These are phyloP conservation scores for Salinomyces thailandicus DNA, from an alignment of 2,329 filamentous ascomycete genomes.

Conservation along the genomic window DNA sequence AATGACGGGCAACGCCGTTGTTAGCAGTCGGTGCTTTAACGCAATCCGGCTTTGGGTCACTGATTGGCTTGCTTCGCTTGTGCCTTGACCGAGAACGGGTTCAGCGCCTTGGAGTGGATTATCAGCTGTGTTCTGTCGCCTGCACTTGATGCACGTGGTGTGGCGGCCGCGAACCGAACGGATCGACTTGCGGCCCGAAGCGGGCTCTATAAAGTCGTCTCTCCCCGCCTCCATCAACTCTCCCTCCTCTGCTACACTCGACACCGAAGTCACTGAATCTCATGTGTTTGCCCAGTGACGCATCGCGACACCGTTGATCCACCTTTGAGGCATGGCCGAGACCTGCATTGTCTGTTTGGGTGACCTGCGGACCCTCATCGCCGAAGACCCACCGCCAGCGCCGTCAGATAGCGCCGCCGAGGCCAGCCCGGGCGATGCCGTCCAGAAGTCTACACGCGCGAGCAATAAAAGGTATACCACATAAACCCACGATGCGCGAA, in stretches of 20 bases:
- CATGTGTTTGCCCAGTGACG: neutral
- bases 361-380: constrained; percentile 52
- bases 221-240: constrained; percentile 1
- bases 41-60: too few relatives aligned
- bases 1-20: too few relatives aligned
- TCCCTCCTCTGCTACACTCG: constrained; percentile 1
- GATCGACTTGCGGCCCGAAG: neutral
- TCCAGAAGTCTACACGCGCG: constrained; percentile 16
- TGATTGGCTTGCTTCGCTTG: too few relatives aligned
- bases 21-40: too few relatives aligned
- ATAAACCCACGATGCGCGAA: constrained; percentile 13
- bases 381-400: constrained; percentile 34
- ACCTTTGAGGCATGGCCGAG: constrained; percentile 46
- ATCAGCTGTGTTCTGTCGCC: too few relatives aligned
- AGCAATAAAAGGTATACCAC: constrained; percentile 25
- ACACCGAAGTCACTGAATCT: neutral
- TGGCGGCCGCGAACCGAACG: too few relatives aligned
- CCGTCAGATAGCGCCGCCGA: constrained; percentile 14
- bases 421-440: constrained; percentile 15
- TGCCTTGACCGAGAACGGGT: too few relatives aligned
- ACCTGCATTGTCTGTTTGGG: constrained; percentile 63
- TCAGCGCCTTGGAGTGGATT: too few relatives aligned
- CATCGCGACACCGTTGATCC: neutral
- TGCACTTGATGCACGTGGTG: too few relatives aligned
- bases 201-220: neutral